Evolutionary conservation across 352 stramenopile genomes (phyloP).

Genomic region (Plasmopara halstedii): DNA sequence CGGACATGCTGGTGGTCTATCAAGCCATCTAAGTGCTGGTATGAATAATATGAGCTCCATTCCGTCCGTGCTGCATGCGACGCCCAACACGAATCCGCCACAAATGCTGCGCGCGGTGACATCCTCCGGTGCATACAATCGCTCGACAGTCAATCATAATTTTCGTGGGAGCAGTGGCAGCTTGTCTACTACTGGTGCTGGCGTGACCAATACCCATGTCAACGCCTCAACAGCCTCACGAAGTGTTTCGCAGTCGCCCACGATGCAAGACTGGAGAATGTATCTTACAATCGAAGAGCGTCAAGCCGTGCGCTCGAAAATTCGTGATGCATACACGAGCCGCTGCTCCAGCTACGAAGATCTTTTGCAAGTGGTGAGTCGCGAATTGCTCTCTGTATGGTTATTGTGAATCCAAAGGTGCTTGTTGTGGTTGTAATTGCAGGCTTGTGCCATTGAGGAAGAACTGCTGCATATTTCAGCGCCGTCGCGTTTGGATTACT

Average conservation of each 20-base stretch:
- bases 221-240: conserved; percentile 32
- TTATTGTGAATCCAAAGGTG: neutral
- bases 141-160: conserved; percentile 25
- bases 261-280: conserved; percentile 85
- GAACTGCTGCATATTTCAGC: conserved; percentile 85
- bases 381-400: neutral
- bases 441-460: conserved; percentile 85
- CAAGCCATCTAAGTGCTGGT: conserved; percentile 47
- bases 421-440: conserved; percentile 3
- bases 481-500: conserved; percentile 84
- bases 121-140: conserved; percentile 75
- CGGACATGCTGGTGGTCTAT: conserved; percentile 25
- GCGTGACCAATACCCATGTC: conserved; percentile 11
- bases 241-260: conserved; percentile 53
- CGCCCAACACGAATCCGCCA: conserved; percentile 56
- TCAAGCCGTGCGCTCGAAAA: conserved; percentile 82
- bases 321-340: conserved; percentile 79
- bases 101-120: conserved; percentile 82
- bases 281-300: conserved; percentile 88
- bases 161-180: conserved; percentile 22
- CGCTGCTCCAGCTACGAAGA: conserved; percentile 83
- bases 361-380: conserved; percentile 80
- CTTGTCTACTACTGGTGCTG: conserved; percentile 8
- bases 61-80: conserved; percentile 68
- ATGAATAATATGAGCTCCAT: conserved; percentile 79